Conservation (phyloP, 768 basidiomycete species). For the Leccinum incarnatum region DNA sequence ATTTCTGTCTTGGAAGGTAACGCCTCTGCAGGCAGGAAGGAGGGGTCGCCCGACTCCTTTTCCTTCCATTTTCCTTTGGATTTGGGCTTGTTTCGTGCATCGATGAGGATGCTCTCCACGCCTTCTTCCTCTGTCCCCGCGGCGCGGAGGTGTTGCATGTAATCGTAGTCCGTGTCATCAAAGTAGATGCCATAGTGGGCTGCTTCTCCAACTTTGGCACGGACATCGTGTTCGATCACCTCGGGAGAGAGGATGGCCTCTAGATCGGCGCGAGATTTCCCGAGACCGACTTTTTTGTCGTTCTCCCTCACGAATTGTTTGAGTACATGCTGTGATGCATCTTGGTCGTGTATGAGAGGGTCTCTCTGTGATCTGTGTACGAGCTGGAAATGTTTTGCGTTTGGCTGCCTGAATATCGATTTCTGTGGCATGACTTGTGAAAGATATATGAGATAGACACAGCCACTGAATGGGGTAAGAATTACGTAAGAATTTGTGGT, state of each 20-base stretch:
- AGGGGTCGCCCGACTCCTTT: conserved; percentile 37
- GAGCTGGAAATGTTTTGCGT: conserved; percentile 91
- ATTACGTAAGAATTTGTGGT: conserved; percentile 33
- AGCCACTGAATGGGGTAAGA: background rate
- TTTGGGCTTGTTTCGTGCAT: conserved; percentile 52
- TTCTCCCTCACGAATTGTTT: conserved; percentile 78
- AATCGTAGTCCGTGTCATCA: conserved; percentile 96
- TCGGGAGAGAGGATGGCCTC: conserved; percentile 55
- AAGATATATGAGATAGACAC: background rate
- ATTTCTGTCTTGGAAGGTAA: conserved; percentile 74
- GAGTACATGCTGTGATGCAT: conserved; percentile 85
- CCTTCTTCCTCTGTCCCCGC: conserved; percentile 78
- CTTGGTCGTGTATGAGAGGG: conserved; percentile 91
- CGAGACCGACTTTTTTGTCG: conserved; percentile 52
- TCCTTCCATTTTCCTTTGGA: conserved; percentile 11
- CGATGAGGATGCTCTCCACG: conserved; percentile 76
- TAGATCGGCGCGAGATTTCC: conserved; percentile 79
- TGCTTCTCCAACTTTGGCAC: conserved; percentile 79
- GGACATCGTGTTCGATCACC: conserved; percentile 45
- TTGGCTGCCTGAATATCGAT: conserved; percentile 88
- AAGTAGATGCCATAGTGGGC: conserved; percentile 86
- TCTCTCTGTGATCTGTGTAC: conserved; percentile 96
- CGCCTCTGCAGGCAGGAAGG: conserved; percentile 63
- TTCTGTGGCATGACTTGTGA: conserved; percentile 58
- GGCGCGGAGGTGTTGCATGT: conserved; percentile 91